Evolutionary conservation across 208 protist genomes (phyloP).

Genomic region (Leishmania lainsoni): DNA sequence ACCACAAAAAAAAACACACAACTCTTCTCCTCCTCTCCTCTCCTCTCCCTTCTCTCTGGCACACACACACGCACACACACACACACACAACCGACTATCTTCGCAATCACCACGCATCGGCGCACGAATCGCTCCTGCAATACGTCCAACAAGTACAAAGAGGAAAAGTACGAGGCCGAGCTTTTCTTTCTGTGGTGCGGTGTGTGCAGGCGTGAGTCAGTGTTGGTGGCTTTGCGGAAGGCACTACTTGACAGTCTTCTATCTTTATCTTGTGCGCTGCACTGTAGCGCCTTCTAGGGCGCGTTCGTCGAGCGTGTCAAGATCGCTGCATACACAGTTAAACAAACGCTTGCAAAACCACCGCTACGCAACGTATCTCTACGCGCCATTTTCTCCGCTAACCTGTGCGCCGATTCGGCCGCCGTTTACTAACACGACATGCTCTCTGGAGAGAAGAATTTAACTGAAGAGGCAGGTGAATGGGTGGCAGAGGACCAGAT

Average conservation of each 20-base stretch:
- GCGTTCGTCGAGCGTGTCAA: background rate
- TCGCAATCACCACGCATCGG: too few species aligned
- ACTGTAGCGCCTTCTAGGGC: background rate
- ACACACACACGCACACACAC: background rate
- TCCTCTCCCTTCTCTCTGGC: background rate
- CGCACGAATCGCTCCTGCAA: background rate
- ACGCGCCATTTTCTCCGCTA: background rate
- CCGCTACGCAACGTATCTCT: background rate
- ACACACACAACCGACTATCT: background rate
- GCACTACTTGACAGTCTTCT: background rate
- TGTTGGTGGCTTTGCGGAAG: background rate
- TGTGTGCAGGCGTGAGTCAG: background rate
- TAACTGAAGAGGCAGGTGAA: conserved; percentile 28
- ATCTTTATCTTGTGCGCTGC: background rate
- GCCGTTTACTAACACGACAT: background rate
- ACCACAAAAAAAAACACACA: background rate
- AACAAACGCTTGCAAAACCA: background rate
- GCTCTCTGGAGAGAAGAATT: conserved; percentile 20
- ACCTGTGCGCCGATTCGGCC: background rate
- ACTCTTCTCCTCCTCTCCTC: background rate
- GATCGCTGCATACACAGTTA: background rate
- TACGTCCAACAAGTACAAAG: background rate
- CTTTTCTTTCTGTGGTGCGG: too few species aligned
- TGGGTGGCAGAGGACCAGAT: conserved; percentile 9
- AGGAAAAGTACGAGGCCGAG: background rate